These are phyloP conservation scores for Malassezia sympodialis DNA, from an alignment of 1,284 basidiomycete species.

Conservation along the genomic window DNA sequence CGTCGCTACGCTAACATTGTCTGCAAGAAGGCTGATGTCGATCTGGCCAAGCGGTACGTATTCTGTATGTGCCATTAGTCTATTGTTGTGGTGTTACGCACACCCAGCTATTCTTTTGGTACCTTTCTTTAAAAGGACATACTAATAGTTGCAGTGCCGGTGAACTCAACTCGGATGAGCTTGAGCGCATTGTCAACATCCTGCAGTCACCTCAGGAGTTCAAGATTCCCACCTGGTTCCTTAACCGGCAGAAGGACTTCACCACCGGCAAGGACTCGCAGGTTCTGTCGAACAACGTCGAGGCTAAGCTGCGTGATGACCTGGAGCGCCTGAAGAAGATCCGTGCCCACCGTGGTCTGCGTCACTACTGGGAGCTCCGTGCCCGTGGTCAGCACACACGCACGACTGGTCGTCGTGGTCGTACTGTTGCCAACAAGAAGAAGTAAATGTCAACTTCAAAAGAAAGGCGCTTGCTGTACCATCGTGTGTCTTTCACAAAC, in stretches of 20 bases:
- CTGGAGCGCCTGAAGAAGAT: slow-evolving; percentile 99
- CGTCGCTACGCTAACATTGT: slow-evolving; percentile 97
- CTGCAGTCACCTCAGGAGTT: slow-evolving; percentile 99
- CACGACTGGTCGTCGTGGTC: slow-evolving; percentile 68
- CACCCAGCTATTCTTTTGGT: neutral
- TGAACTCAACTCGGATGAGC: slow-evolving; percentile 89
- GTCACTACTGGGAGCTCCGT: slow-evolving; percentile 92
- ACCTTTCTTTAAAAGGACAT: neutral
- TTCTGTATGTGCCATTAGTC: neutral
- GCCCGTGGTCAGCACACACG: slow-evolving; percentile 93
- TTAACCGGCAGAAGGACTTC: slow-evolving; percentile 98
- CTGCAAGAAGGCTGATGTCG: slow-evolving; percentile 99
- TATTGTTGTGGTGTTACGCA: neutral
- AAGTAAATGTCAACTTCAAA: slow-evolving; percentile 30
- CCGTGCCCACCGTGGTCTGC: slow-evolving; percentile 90
- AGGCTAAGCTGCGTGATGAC: slow-evolving; percentile 97
- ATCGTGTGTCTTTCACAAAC: neutral
- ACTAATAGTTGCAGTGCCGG: slow-evolving; percentile 59
- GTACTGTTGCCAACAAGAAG: slow-evolving; percentile 48
- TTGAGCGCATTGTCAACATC: slow-evolving; percentile 97
- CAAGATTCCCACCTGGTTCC: slow-evolving; percentile 98
- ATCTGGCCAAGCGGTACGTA: slow-evolving; percentile 93
- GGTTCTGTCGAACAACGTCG: slow-evolving; percentile 90
- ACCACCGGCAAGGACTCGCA: slow-evolving; percentile 94
- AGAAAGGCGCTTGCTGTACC: neutral